Base-by-base conservation (phyloP, 1,139 yeast species). In the Candida gigantensis region DNA sequence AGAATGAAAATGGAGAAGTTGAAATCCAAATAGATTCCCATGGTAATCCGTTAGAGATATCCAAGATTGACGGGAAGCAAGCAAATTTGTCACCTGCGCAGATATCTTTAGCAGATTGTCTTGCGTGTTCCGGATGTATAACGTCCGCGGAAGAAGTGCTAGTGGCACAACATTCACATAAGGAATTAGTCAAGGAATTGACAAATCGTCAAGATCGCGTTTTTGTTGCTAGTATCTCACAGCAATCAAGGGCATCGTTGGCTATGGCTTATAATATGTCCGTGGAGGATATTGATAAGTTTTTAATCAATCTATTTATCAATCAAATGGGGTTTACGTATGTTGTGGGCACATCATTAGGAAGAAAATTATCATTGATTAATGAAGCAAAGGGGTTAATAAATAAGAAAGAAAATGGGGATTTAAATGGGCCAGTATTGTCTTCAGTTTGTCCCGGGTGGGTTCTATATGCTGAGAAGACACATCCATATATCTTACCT, bases 101-200 rank as follows among this genome's bases (percentile, higher is more conserved):
- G 50, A 92, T 92, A 35, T 84, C 95, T 2, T 63, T 92, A 30
- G 81, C 90, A 7, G 99, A 92, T 65, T 92, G 99, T 60, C 68
- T 92, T 36, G 98, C 98, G 0, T 92, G 99, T 54, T 82, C 95
- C 3, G 99, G 99, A 2, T 92, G 99, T 59, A 89, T 92, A 43
- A 92, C 98, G 0, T 86, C 96, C 8, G 95, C 97, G 10, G 99
- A 92, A 55, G 96, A 90, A 48, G 90, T 92, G 14, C 65, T 92
- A 35, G 86, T 92, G 28, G 88, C 96, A 3, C 83, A 88, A 49
- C 98, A 92, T 58, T 86, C 95, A 24, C 95, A 90, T 52, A 77
- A 76, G 23, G 94, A 89, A 50, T 72, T 92, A 35, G 49, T 87
- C 19, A 74, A 77, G 34, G 86, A 82, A 16, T 62, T 87, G 45